Percentiles rank a stretch among this genome's conserved stretches.
Evolutionary conservation across 352 stramenopile species (phyloP).

Genomic region (Elongisporangium anandrum): DNA sequence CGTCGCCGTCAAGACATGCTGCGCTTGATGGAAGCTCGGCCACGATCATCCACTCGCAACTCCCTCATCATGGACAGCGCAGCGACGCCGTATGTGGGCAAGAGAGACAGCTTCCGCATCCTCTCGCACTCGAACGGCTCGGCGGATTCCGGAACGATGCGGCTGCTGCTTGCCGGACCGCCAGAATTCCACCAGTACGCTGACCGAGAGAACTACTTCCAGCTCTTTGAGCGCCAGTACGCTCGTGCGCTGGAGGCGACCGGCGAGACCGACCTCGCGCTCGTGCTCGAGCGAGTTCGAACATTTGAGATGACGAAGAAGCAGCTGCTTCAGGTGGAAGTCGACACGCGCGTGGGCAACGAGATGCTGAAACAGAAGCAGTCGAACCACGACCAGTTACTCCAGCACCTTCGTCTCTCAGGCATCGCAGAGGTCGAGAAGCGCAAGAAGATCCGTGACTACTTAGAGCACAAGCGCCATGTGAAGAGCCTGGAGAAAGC

Average conservation of each 20-base stretch:
- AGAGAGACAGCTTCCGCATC: constrained; percentile 2
- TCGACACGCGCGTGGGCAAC: constrained; percentile 24
- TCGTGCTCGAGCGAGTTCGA: constrained; percentile 48
- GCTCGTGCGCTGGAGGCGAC: constrained; percentile 44
- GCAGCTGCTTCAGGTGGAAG: constrained; percentile 46
- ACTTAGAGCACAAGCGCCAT: constrained; percentile 39
- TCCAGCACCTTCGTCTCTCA: constrained; percentile 36
- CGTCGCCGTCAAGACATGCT: constrained; percentile 44
- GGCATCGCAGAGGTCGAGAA: constrained; percentile 45
- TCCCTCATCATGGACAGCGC: background rate
- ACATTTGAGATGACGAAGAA: constrained; percentile 25
- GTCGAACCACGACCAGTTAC: constrained; percentile 18
- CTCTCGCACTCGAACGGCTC: constrained; percentile 7
- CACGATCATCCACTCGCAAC: constrained; percentile 2
- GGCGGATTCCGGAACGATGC: constrained; percentile 6
- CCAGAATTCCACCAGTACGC: constrained; percentile 24
- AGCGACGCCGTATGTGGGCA: background rate
- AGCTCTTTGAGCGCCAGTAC: constrained; percentile 60
- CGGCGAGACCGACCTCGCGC: constrained; percentile 36
- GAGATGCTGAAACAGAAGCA: constrained; percentile 23
- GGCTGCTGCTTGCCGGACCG: constrained; percentile 9
- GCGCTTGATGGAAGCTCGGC: constrained; percentile 30
- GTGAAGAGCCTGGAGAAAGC: constrained; percentile 29
- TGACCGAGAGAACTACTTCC: constrained; percentile 47
- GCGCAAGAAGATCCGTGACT: constrained; percentile 50